A percentile compares a stretch with the other conserved stretches of the same genome.
phyloP scores from a whole-genome alignment of 1,284 basidiomycete species.

The Gomphus sp. region DNA sequence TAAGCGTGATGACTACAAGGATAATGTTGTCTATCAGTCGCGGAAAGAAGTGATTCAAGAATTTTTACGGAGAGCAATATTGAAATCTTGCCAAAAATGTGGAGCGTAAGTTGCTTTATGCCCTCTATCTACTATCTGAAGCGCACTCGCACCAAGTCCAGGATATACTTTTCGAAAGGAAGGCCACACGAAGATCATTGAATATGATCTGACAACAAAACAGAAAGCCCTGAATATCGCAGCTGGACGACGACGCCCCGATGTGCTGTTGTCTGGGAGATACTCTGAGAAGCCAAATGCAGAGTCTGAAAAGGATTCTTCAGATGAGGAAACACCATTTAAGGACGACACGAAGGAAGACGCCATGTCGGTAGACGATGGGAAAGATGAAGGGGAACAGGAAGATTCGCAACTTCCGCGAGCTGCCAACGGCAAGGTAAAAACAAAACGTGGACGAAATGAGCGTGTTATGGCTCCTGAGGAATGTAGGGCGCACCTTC shows the following conservation, averaged over 20 bases:
- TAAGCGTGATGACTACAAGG: constrained; percentile 83
- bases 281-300: not conserved
- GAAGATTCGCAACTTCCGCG: constrained; percentile 33
- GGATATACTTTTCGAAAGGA: constrained; percentile 90
- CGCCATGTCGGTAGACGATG: constrained; percentile 37
- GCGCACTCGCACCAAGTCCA: constrained; percentile 37
- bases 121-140: constrained; percentile 8
- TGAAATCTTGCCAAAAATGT: constrained; percentile 76
- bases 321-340: constrained; percentile 38
- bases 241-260: constrained; percentile 53
- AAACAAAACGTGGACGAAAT: constrained; percentile 67
- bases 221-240: constrained; percentile 60
- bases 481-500: constrained; percentile 91
- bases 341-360: constrained; percentile 40
- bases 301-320: not conserved
- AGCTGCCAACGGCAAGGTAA: constrained; percentile 71
- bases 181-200: constrained; percentile 89
- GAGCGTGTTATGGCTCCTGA: constrained; percentile 87
- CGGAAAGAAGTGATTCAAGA: constrained; percentile 79
- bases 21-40: constrained; percentile 79
- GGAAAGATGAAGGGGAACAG: constrained; percentile 26
- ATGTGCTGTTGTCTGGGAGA: constrained; percentile 51
- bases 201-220: constrained; percentile 80
- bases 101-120: constrained; percentile 53
- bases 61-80: constrained; percentile 66